phyloP scores from a whole-genome alignment of 768 basidiomycete species.

The Clitopilus passeckerianus region DNA sequence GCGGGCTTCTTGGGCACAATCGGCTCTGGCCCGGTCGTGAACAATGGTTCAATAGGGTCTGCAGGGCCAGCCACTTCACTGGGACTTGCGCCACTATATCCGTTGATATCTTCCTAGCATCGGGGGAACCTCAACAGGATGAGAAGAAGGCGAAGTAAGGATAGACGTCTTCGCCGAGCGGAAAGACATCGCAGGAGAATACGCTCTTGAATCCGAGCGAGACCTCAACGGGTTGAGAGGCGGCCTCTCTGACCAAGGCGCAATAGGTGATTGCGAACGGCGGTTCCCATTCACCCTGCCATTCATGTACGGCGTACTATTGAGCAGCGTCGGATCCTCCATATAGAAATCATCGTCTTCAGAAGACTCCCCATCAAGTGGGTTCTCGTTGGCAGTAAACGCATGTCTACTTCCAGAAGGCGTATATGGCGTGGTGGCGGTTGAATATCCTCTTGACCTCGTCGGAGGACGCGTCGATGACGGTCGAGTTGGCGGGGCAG shows the following conservation, averaged over 20 bases:
- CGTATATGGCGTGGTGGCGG: background rate
- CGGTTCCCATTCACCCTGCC: background rate
- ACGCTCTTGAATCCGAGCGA: slow-evolving; percentile 5
- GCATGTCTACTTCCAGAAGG: slow-evolving; percentile 4
- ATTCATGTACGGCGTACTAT: background rate
- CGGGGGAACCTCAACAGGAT: background rate
- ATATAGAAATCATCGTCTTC: slow-evolving; percentile 6
- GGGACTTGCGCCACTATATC: background rate
- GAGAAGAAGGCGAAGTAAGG: slow-evolving; percentile 7
- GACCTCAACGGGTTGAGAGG: background rate
- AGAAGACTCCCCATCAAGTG: background rate
- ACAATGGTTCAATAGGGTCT: background rate
- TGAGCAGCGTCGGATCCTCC: background rate
- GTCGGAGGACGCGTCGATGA: background rate
- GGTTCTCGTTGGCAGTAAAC: background rate
- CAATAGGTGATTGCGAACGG: background rate
- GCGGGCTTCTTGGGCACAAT: background rate
- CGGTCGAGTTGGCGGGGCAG: background rate
- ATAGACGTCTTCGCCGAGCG: slow-evolving; percentile 11
- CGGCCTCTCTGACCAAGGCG: background rate
- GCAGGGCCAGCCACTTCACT: background rate
- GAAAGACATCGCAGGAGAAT: slow-evolving; percentile 10
- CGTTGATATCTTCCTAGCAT: background rate
- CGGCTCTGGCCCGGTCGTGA: background rate
- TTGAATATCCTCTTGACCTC: slow-evolving; percentile 3